Percentiles rank a stretch among this genome's conserved stretches.
Evolutionary conservation across 257 asterid genomes (phyloP).

Genomic region (Linaria vulgaris): DNA sequence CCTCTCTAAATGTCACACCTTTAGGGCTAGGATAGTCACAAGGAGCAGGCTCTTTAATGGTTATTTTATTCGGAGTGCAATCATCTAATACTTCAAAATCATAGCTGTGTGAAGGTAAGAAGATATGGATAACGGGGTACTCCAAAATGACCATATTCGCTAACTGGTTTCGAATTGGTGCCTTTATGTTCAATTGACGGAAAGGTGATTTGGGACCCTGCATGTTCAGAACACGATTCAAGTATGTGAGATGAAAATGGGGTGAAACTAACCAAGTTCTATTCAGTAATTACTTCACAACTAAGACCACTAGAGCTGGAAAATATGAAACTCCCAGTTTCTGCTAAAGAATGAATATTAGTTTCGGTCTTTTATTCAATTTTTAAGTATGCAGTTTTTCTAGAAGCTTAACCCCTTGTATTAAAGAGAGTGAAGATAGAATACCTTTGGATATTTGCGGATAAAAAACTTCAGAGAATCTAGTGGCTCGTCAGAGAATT

Average conservation of each 20-base stretch:
- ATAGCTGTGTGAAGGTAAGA: slow-evolving; percentile 63
- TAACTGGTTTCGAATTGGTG: slow-evolving; percentile 64
- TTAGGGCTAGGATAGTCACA: slow-evolving; percentile 37
- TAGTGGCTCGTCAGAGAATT: slow-evolving; percentile 52
- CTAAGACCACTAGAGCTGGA: background rate
- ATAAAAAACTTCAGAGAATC: slow-evolving; percentile 75
- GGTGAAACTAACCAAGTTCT: slow-evolving; percentile 6
- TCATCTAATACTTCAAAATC: slow-evolving; percentile 59
- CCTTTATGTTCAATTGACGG: slow-evolving; percentile 46
- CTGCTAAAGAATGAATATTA: background rate
- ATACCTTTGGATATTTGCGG: slow-evolving; percentile 72
- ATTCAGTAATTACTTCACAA: slow-evolving; percentile 9
- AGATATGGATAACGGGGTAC: slow-evolving; percentile 78
- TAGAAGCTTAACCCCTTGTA: background rate
- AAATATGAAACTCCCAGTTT: background rate
- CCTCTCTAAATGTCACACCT: slow-evolving; percentile 71
- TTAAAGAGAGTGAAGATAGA: slow-evolving; percentile 16
- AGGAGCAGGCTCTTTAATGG: slow-evolving; percentile 30
- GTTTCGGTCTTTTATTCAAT: background rate
- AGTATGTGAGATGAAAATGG: background rate
- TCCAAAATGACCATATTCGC: slow-evolving; percentile 60
- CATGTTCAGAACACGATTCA: slow-evolving; percentile 11
- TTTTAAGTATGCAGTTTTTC: background rate
- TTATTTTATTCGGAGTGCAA: slow-evolving; percentile 29
- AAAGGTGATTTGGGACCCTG: slow-evolving; percentile 71